Evolutionary conservation across 805 yeast species (phyloP).

Genomic region (baker's yeast (Saccharomyces cerevisiae)): DNA sequence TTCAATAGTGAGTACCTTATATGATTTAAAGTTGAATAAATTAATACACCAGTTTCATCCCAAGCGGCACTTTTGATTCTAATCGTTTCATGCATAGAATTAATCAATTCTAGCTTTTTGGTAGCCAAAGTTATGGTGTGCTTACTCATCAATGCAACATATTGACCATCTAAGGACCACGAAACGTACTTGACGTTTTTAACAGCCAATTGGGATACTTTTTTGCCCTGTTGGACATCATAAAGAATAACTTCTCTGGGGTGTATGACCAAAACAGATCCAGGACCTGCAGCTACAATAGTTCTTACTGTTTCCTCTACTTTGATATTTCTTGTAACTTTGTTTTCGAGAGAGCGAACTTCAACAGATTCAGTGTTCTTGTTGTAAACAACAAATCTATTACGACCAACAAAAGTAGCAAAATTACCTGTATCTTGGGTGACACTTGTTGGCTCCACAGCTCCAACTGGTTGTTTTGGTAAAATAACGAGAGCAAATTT

Average conservation of each 20-base stretch:
- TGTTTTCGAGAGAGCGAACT: slow-evolving; percentile 74
- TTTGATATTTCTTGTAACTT: slow-evolving; percentile 72
- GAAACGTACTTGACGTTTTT: slow-evolving; percentile 78
- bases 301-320: slow-evolving; percentile 61
- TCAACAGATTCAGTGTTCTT: slow-evolving; percentile 60
- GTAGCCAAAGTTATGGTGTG: slow-evolving; percentile 87
- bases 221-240: slow-evolving; percentile 89
- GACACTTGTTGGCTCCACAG: slow-evolving; percentile 82
- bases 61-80: slow-evolving; percentile 94
- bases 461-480: slow-evolving; percentile 85
- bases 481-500: slow-evolving; percentile 66
- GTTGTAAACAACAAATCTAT: slow-evolving; percentile 78
- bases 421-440: slow-evolving; percentile 73
- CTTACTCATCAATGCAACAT: slow-evolving; percentile 80
- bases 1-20: slow-evolving; percentile 87
- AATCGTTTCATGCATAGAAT: slow-evolving; percentile 91
- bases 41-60: slow-evolving; percentile 88
- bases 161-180: slow-evolving; percentile 84
- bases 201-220: slow-evolving; percentile 56
- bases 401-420: slow-evolving; percentile 90
- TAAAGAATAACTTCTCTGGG: slow-evolving; percentile 64
- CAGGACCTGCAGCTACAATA: slow-evolving; percentile 73
- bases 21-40: slow-evolving; percentile 92
- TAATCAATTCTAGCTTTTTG: slow-evolving; percentile 64
- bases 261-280: slow-evolving; percentile 70